phyloP scores from a whole-genome alignment of 805 yeast species.

The Debaryomyces hansenii region DNA sequence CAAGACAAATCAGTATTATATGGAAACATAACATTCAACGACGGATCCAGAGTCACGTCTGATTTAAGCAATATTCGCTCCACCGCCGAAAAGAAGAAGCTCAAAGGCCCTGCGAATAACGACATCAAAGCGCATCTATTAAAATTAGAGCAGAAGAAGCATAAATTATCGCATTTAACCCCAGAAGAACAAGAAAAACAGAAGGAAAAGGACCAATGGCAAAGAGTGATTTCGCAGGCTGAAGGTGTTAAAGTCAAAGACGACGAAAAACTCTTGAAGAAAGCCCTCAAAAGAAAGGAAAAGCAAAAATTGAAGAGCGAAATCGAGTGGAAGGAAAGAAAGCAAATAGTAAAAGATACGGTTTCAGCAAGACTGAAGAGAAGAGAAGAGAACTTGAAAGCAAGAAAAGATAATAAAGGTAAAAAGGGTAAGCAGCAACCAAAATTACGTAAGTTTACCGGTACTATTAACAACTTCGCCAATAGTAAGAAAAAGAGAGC shows the following conservation, averaged over 20 bases:
- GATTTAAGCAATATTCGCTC: constrained; percentile 59
- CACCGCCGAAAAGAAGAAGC: constrained; percentile 49
- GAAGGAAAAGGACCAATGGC: constrained; percentile 82
- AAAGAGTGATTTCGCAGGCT: constrained; percentile 75
- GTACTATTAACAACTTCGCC: constrained; percentile 44
- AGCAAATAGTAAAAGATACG: constrained; percentile 72
- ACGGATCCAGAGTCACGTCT: constrained; percentile 77
- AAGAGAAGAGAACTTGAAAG: constrained; percentile 87
- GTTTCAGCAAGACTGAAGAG: constrained; percentile 76
- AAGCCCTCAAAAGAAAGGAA: constrained; percentile 82
- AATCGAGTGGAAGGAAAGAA: constrained; percentile 89
- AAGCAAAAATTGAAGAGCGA: constrained; percentile 83
- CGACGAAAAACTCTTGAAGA: constrained; percentile 83
- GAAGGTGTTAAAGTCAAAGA: constrained; percentile 89
- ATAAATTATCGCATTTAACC: constrained; percentile 57
- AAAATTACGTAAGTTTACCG: constrained; percentile 66
- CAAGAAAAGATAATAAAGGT: constrained; percentile 84
- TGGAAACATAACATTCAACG: constrained; percentile 79
- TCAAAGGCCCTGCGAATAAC: constrained; percentile 81
- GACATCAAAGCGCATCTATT: constrained; percentile 83
- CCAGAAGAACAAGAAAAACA: constrained; percentile 58
- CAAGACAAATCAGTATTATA: constrained; percentile 54
- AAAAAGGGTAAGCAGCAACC: constrained; percentile 72
- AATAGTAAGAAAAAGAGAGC: constrained; percentile 53
- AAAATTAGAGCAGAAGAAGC: constrained; percentile 72